A percentile compares a stretch with the other conserved stretches of the same genome.
phyloP scores from a whole-genome alignment of 352 stramenopile species.

The Pythium aristosporum region DNA sequence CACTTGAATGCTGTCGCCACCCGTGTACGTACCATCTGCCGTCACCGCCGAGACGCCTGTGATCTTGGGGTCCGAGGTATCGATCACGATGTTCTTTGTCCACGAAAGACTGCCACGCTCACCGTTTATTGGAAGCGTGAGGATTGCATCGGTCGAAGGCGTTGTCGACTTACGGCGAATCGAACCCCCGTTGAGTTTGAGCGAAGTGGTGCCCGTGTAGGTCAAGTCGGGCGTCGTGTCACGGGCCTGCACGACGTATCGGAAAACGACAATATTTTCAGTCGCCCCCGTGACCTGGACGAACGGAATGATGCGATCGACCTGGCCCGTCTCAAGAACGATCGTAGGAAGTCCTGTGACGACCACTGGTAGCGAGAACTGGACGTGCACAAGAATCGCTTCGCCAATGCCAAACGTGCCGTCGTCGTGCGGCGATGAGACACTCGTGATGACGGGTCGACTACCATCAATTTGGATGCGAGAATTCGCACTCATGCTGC shows the following conservation, averaged over 20 bases:
- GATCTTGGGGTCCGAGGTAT: slow-evolving; percentile 56
- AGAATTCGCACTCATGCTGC: slow-evolving; percentile 51
- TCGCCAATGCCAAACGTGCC: slow-evolving; percentile 75
- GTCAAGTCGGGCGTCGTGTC: slow-evolving; percentile 71
- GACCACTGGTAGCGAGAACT: slow-evolving; percentile 65
- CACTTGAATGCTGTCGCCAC: slow-evolving; percentile 59
- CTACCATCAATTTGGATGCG: slow-evolving; percentile 55
- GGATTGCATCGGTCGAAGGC: slow-evolving; percentile 44
- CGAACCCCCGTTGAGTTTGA: slow-evolving; percentile 57
- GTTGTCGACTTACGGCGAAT: slow-evolving; percentile 56
- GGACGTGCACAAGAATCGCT: slow-evolving; percentile 66
- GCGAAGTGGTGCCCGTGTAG: slow-evolving; percentile 43
- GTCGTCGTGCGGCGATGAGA: slow-evolving; percentile 60
- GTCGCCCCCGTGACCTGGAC: slow-evolving; percentile 36
- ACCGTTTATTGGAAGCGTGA: slow-evolving; percentile 55
- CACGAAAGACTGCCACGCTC: slow-evolving; percentile 60
- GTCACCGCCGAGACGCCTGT: slow-evolving; percentile 36
- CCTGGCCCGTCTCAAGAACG: slow-evolving; percentile 59
- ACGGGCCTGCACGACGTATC: slow-evolving; percentile 68
- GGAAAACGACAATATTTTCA: slow-evolving; percentile 58
- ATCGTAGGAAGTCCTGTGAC: slow-evolving; percentile 56
- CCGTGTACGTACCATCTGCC: slow-evolving; percentile 50
- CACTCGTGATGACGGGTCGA: slow-evolving; percentile 38
- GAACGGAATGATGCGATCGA: slow-evolving; percentile 64
- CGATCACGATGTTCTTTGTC: slow-evolving; percentile 73